A percentile compares a stretch with the other conserved stretches of the same genome.
phyloP scores from a whole-genome alignment of 108 stramenopile genomes.

The Cyclotella atomus region DNA sequence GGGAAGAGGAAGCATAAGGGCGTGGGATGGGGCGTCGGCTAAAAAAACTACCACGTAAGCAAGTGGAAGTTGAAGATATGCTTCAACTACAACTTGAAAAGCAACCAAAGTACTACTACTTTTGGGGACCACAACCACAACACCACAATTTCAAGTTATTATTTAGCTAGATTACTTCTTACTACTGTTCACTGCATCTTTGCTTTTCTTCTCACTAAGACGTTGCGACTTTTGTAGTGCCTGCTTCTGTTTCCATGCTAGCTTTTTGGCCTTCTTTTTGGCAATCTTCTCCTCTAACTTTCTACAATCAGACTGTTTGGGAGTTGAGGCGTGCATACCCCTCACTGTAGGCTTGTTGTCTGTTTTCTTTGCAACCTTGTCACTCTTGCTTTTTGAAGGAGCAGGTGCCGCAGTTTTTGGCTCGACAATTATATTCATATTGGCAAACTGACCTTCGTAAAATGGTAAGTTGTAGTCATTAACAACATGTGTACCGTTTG shows the following conservation, averaged over 20 bases:
- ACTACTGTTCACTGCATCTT: not conserved
- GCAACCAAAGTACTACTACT: no score
- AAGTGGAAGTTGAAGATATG: no score
- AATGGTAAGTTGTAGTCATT: not conserved
- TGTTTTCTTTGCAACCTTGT: no score
- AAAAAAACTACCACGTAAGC: no score
- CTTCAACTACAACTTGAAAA: no score
- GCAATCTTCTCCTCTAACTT: conserved; percentile 44
- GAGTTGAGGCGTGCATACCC: not conserved
- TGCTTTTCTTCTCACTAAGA: conserved; percentile 33
- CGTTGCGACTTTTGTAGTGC: conserved; percentile 64
- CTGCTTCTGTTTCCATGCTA: conserved; percentile 83
- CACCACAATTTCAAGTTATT: no score
- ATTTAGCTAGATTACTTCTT: not conserved
- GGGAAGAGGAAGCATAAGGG: no score
- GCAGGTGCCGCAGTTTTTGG: no score
- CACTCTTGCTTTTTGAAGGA: no score
- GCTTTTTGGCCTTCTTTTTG: conserved; percentile 79
- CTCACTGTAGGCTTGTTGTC: not conserved
- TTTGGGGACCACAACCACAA: no score
- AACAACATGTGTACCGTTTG: not conserved
- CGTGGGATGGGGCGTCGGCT: no score
- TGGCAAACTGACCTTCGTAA: conserved; percentile 21
- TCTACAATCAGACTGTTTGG: not conserved
- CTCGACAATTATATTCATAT: not conserved